These are phyloP conservation scores for Paraconiothyrium sp. DNA, from an alignment of 2,329 filamentous ascomycete genomes.

Conservation along the genomic window DNA sequence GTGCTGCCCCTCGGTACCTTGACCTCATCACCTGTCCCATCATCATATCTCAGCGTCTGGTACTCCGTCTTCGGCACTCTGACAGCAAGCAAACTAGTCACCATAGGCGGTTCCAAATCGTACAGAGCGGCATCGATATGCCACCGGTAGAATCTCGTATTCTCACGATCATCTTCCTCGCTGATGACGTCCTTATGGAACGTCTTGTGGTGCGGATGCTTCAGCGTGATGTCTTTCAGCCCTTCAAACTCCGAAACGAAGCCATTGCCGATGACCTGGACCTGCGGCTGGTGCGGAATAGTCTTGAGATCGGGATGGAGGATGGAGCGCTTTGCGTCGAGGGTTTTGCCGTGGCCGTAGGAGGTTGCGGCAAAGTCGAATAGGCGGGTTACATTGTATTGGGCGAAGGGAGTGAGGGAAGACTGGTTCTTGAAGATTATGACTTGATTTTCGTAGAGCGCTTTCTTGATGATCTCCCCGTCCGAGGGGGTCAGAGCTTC, in stretches of 20 bases:
- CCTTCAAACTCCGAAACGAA: constrained; percentile 75
- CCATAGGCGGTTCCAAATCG: constrained; percentile 76
- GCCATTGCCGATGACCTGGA: constrained; percentile 83
- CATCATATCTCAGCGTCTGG: constrained; percentile 77
- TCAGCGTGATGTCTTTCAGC: constrained; percentile 71
- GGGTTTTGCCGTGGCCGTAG: constrained; percentile 80
- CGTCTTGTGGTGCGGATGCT: constrained; percentile 79
- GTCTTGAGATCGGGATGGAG: constrained; percentile 84
- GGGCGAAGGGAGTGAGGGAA: constrained; percentile 71
- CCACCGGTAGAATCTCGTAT: constrained; percentile 76
- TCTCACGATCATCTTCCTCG: constrained; percentile 66
- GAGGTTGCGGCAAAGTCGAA: constrained; percentile 73
- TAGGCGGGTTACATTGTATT: constrained; percentile 76
- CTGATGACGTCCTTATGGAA: constrained; percentile 75
- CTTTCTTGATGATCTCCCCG: constrained; percentile 70
- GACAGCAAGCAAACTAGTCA: constrained; percentile 78
- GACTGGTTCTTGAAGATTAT: constrained; percentile 75
- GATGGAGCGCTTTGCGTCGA: constrained; percentile 72
- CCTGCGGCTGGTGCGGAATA: constrained; percentile 80
- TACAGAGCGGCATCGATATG: constrained; percentile 84
- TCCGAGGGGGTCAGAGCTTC: constrained; percentile 71
- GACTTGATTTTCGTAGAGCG: constrained; percentile 74
- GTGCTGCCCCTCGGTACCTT: constrained; percentile 78
- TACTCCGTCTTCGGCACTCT: constrained; percentile 72
- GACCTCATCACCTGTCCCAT: constrained; percentile 72